Base-by-base conservation (phyloP, 1,284 basidiomycete genomes). In the Ganoderma lucidum region DNA sequence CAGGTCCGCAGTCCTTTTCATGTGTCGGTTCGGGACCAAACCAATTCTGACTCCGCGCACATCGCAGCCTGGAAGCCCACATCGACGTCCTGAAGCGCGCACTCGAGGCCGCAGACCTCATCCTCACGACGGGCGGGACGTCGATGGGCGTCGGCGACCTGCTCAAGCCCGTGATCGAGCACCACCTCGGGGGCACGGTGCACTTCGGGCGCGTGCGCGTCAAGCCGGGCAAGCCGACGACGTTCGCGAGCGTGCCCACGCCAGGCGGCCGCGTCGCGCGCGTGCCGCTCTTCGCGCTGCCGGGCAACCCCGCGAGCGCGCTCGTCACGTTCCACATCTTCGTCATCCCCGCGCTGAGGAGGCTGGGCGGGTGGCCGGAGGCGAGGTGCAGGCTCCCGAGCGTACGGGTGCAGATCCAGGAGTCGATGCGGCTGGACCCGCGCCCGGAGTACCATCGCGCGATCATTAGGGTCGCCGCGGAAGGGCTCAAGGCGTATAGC, bases 91-190 rank as follows among this genome's bases (percentile, higher is more conserved):
- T 96, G 56, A 77, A 80, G 62, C 80, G 79, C 32, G 95, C 91
- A 0, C 81, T 94, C 4, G 80, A 84, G 37, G 77, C 81, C 28
- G 91, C 94, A 0, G 95, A 96, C 76, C 80, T 97, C 2, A 78
- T 96, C 10, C 80, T 97, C 12, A 93, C 93, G 0, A 97, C 95
- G 0, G 95, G 96, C 14, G 95, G 95, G 2, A 96, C 95, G 2
- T 94, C 93, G 6, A 97, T 97, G 95, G 95, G 95, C 2, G 88
- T 95, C 12, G 89, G 89, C 0, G 95, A 97, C 78, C 84, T 96
- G 37, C 81, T 97, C 60, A 96, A 97, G 78, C 95, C 96, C 0
- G 87, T 96, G 65, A 91, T 97, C 70, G 96, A 97, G 80, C 87
- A 90, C 23, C 84, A 92, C 41, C 87, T 96, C 62, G 77, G 83